Conservation (phyloP, 31 red algal species). For the Asparagopsis taxiformis region DNA sequence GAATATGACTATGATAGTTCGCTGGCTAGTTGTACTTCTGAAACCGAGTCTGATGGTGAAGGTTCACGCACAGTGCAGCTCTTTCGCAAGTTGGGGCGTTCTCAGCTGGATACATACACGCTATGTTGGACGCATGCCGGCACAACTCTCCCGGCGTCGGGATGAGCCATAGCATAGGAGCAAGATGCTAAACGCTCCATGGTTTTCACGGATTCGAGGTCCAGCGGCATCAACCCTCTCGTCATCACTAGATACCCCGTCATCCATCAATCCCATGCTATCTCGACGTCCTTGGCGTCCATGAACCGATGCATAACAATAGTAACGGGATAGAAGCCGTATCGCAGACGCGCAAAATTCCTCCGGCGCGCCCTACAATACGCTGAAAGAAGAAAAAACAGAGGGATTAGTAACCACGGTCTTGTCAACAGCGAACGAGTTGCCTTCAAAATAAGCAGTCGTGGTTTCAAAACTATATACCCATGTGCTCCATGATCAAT, state of each 20-base stretch:
- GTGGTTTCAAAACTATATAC: conserved; percentile 42
- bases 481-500: conserved; percentile 46
- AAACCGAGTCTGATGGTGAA: too few species aligned
- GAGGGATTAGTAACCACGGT: conserved; percentile 36
- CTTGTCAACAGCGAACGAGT: conserved; percentile 34
- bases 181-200: conserved; percentile 78
- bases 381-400: conserved; percentile 5
- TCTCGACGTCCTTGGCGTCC: conserved; percentile 65
- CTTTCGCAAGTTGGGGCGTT: conserved; percentile 48
- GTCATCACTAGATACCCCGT: conserved; percentile 27
- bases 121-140: conserved; percentile 84
- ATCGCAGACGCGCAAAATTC: conserved; percentile 17
- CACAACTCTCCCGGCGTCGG: conserved; percentile 39
- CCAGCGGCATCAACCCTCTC: conserved; percentile 31
- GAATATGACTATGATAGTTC: too few species aligned
- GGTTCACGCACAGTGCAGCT: conserved; percentile 46
- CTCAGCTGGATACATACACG: conserved; percentile 67
- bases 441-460: conserved; percentile 33
- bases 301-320: conserved; percentile 94
- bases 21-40: too few species aligned
- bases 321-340: conserved; percentile 44
- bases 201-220: conserved; percentile 59
- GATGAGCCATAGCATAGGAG: conserved; percentile 74
- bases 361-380: conserved; percentile 41
- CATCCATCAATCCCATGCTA: conserved; percentile 74